These are phyloP conservation scores for Pythium periplocum DNA, from an alignment of 352 stramenopile species.

Conservation along the genomic window DNA sequence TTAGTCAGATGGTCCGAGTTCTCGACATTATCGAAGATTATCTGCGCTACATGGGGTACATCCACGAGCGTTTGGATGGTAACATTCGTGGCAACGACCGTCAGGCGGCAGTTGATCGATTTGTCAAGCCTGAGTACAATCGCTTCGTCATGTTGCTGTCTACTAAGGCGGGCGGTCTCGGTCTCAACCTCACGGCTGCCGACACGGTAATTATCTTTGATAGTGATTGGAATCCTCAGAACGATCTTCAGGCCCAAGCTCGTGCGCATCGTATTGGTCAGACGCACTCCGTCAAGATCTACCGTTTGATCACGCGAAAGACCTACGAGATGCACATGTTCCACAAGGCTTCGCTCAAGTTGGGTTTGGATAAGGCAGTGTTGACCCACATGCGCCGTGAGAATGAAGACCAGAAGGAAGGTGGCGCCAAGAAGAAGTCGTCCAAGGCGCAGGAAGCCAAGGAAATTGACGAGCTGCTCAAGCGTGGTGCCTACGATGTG, in stretches of 20 bases:
- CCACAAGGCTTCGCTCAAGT: conserved; percentile 88
- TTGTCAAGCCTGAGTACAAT: conserved; percentile 88
- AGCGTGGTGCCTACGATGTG: conserved; percentile 88
- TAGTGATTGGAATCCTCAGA: conserved; percentile 98
- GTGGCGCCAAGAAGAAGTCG: conserved; percentile 39
- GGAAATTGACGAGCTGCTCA: conserved; percentile 90
- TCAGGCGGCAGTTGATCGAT: conserved; percentile 81
- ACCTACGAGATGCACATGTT: conserved; percentile 97
- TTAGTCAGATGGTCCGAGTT: conserved; percentile 99
- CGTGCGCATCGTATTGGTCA: conserved; percentile 90
- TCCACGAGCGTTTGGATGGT: conserved; percentile 97
- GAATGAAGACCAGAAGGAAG: conserved; percentile 70
- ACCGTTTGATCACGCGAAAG: conserved; percentile 85
- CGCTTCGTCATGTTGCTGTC: conserved; percentile 98
- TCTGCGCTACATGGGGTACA: conserved; percentile 87
- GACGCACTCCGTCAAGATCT: conserved; percentile 88
- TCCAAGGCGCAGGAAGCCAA: conserved; percentile 83
- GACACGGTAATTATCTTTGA: conserved; percentile 99
- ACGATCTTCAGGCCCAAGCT: conserved; percentile 94
- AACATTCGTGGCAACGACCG: conserved; percentile 92
- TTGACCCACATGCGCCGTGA: conserved; percentile 88
- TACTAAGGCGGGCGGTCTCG: conserved; percentile 95
- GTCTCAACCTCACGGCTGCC: conserved; percentile 89
- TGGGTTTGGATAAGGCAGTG: conserved; percentile 92
- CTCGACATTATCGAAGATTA: conserved; percentile 99